Evolutionary conservation across 306 rosid genomes (phyloP).

Genomic region (Malus sylvestris): DNA sequence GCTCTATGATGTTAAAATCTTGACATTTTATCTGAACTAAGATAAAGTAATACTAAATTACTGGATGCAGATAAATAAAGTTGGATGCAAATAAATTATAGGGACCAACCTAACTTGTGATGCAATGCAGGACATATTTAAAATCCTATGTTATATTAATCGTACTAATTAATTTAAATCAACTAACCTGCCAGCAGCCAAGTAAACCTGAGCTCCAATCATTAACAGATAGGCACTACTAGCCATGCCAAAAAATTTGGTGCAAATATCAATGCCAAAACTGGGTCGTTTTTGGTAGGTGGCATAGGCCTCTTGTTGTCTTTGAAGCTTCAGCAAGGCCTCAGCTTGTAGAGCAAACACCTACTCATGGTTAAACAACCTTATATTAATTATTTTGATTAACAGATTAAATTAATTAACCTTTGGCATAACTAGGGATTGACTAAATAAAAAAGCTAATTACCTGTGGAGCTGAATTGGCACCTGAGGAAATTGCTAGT

Average conservation of each 20-base stretch:
- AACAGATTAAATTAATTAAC: background rate
- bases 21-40: background rate
- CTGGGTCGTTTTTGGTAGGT: slow-evolving; percentile 53
- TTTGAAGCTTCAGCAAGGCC: slow-evolving; percentile 63
- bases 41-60: background rate
- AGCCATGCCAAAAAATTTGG: slow-evolving; percentile 49
- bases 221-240: slow-evolving; percentile 44
- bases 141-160: background rate
- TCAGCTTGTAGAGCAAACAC: slow-evolving; percentile 80
- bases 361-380: slow-evolving; percentile 27
- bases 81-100: background rate
- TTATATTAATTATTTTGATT: background rate
- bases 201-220: slow-evolving; percentile 59
- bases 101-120: background rate
- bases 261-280: slow-evolving; percentile 41
- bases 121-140: background rate
- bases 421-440: background rate
- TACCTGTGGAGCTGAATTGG: slow-evolving; percentile 76
- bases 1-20: background rate
- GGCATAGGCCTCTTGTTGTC: slow-evolving; percentile 68
- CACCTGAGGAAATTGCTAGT: slow-evolving; percentile 58
- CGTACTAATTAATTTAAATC: background rate
- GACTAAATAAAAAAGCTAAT: slow-evolving; percentile 8
- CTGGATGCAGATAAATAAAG: background rate
- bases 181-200: slow-evolving; percentile 81